Percentiles rank a stretch among this genome's conserved stretches.
Evolutionary conservation across 2,329 filamentous ascomycete genomes (phyloP).

Genomic region (Fusarium sp.): DNA sequence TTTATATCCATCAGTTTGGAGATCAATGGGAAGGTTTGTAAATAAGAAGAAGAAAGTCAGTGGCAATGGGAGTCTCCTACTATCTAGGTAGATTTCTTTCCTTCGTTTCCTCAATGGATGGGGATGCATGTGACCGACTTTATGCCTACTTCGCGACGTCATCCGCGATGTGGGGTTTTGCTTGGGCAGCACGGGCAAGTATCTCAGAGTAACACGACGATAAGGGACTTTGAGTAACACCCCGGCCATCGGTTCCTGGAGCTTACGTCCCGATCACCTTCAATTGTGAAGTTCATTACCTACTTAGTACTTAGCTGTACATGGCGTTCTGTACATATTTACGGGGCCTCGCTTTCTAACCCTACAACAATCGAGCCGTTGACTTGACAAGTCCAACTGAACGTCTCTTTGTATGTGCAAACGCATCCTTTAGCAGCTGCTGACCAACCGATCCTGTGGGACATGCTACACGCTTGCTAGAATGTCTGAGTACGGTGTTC

Average conservation of each 20-base stretch:
- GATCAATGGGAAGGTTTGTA: background rate
- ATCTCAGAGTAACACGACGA: conserved; percentile 8
- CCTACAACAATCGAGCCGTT: background rate
- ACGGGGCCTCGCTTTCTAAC: background rate
- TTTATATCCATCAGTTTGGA: background rate
- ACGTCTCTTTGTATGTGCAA: conserved; percentile 2
- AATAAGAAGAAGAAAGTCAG: background rate
- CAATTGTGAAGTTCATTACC: background rate
- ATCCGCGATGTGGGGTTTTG: conserved; percentile 31
- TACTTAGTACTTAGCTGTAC: background rate
- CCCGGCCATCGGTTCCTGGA: background rate
- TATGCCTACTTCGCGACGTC: conserved; percentile 21
- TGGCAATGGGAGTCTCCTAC: background rate
- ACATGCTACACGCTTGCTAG: conserved; percentile 22
- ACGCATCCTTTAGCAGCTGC: background rate
- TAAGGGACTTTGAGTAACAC: conserved; percentile 20
- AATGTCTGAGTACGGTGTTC: conserved; percentile 44
- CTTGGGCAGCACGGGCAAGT: background rate
- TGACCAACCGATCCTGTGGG: conserved; percentile 10
- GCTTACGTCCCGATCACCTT: background rate
- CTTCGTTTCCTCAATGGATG: background rate
- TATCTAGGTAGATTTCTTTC: background rate
- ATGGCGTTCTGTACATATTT: background rate
- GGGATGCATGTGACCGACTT: background rate
- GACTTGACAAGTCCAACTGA: background rate